phyloP scores from a whole-genome alignment of 257 asterid genomes.

The Ilex asprella region DNA sequence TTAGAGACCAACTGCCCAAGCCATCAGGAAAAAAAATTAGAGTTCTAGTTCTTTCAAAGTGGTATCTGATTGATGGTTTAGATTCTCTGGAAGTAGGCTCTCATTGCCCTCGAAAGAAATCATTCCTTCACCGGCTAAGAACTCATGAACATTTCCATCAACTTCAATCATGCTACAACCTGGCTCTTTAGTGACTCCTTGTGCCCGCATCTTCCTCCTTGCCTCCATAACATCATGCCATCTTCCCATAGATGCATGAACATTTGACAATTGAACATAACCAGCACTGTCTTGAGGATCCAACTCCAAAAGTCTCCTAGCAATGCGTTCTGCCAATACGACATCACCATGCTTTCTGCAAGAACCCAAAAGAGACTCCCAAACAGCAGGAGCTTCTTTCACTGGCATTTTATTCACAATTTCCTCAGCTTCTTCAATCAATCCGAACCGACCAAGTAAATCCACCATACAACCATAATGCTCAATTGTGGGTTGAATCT shows the following conservation, averaged over 20 bases:
- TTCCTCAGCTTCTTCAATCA: conserved; percentile 29
- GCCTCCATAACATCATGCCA: conserved; percentile 22
- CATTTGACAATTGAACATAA: conserved; percentile 33
- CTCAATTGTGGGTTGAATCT: conserved; percentile 22
- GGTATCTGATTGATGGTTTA: no score
- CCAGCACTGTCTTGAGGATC: conserved; percentile 26
- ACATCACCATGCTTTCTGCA: conserved; percentile 28
- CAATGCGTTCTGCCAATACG: conserved; percentile 24
- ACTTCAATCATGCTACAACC: not conserved
- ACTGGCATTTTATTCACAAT: conserved; percentile 20
- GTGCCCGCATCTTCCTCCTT: conserved; percentile 26
- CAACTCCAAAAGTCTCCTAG: conserved; percentile 24
- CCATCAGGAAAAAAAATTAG: no score
- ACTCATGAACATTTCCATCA: conserved; percentile 2
- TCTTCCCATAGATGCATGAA: conserved; percentile 25
- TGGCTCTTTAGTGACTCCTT: conserved; percentile 23
- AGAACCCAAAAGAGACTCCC: conserved; percentile 35
- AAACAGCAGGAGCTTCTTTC: conserved; percentile 22
- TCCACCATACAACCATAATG: conserved; percentile 42
- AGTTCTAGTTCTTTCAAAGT: no score
- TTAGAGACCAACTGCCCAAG: no score
- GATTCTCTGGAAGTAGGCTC: no score
- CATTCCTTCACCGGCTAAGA: conserved; percentile 27
- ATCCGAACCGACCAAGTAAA: conserved; percentile 33
- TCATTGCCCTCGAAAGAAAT: conserved; percentile 3